These are phyloP conservation scores for Acrasis kona DNA, from an alignment of 78 protist genomes.

Conservation along the genomic window DNA sequence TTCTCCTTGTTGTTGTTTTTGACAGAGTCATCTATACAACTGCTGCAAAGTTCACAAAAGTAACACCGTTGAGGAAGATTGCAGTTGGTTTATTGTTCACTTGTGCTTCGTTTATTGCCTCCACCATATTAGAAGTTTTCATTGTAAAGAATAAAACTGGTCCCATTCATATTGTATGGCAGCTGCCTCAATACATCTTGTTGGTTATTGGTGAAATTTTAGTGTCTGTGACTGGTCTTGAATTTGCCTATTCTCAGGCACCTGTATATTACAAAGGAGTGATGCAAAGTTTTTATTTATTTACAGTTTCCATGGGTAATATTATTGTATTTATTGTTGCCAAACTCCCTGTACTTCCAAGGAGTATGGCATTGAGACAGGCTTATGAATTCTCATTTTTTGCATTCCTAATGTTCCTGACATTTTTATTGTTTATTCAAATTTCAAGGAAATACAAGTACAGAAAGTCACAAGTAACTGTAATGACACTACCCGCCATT, in stretches of 20 bases:
- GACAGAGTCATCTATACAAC: conserved; percentile 38
- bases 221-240: conserved; percentile 10
- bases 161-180: background rate
- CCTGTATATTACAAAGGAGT: background rate
- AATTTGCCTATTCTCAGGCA: background rate
- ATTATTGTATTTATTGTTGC: conserved; percentile 54
- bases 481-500: too few species aligned
- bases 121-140: conserved; percentile 34
- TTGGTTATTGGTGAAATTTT: conserved; percentile 48
- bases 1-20: conserved; percentile 40
- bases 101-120: conserved; percentile 28
- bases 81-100: conserved; percentile 45
- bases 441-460: conserved; percentile 3
- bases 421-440: conserved; percentile 25
- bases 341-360: conserved; percentile 3
- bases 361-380: background rate
- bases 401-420: conserved; percentile 28
- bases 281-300: background rate
- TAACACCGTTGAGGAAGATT: conserved; percentile 41
- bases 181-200: conserved; percentile 17
- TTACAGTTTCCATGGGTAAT: conserved; percentile 50
- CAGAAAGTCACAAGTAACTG: too few species aligned
- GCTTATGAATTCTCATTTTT: conserved; percentile 35
- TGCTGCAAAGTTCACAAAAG: background rate
- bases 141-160: conserved; percentile 35